Evolutionary conservation across 768 basidiomycete species (phyloP), one percentile per base, ranked within the genome.

Genomic region (Lactifluus hygrophoroides): DNA sequence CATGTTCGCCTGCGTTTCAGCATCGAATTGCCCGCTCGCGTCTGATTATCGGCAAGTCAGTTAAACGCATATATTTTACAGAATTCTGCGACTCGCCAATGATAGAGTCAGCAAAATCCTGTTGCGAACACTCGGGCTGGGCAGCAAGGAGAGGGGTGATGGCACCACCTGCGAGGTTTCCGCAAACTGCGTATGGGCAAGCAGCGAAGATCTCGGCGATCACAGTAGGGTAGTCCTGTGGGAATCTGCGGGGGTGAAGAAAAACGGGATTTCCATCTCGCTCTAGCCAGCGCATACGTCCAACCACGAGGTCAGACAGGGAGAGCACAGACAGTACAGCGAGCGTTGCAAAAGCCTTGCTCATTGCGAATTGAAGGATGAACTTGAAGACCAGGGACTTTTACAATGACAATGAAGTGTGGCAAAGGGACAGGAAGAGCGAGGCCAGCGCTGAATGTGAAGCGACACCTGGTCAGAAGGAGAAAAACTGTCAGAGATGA

Each of bases 21-120:
- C 74, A 62, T 81, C 77, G 54, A 82, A 81, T 59, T 81, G 77
- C 63, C 70, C 73, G 65, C 76, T 76, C 2, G 77, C 77, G 67
- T 82, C 80, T 82, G 38, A 42, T 40, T 5, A 42, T 40, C 5
- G 2, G 25, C 34, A 7, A 13, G 25, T 21, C 35, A 49, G 48
- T 30, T 61, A 17, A 28, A 10, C 42, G n/a, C 27, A 40, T 13
- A 43, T 34, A 45, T 4, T 19, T 13, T 30, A 25, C 16, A 25
- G n/a, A 19, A 34, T 10, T 10, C 38, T 19, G 32, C 32, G 19
- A 55, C 75, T 34, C 67, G 80, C 80, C 77, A 60, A 82, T 82
- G 65, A 82, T 82, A 14, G 70, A 57, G 63, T 83, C 82, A 0
- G 80, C 80, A 69, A 79, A 67, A 65, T 82, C 80, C 64, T 82